Evolutionary conservation across 2,329 filamentous ascomycete species (phyloP).

Genomic region (Sporothrix sp.): DNA sequence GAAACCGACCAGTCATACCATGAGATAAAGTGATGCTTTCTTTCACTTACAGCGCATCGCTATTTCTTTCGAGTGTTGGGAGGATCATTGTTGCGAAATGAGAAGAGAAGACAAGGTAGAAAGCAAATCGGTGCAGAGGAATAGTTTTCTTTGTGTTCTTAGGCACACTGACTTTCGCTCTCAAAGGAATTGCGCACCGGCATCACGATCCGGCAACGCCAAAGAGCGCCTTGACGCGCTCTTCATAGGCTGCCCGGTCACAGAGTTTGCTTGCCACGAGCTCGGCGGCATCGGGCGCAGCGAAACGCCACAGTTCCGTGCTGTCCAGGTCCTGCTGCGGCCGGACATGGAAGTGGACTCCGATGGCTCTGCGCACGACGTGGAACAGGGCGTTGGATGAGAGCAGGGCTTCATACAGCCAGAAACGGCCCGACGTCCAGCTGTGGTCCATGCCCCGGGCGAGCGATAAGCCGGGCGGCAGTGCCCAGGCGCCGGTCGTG

Average conservation of each 20-base stretch:
- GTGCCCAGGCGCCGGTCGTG: background rate
- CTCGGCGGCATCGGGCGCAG: background rate
- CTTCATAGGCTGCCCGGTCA: background rate
- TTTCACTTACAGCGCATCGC: too few species aligned
- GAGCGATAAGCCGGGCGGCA: background rate
- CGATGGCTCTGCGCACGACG: background rate
- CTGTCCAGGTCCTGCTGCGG: background rate
- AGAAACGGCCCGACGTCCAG: background rate
- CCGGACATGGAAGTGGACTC: background rate
- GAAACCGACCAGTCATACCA: too few species aligned
- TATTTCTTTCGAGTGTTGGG: too few species aligned
- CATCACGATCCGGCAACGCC: too few species aligned
- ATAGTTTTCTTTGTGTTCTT: too few species aligned
- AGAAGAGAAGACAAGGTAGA: too few species aligned
- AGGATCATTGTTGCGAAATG: too few species aligned
- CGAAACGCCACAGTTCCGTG: background rate
- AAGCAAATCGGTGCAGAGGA: too few species aligned
- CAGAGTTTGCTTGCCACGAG: background rate
- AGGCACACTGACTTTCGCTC: too few species aligned
- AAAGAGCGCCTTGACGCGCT: background rate
- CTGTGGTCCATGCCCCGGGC: background rate
- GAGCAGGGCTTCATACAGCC: background rate
- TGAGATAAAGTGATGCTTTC: too few species aligned
- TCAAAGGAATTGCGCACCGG: too few species aligned
- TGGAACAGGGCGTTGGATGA: background rate